Conservation (phyloP, 495 filamentous ascomycete genomes). For the Neurospora africana region DNA sequence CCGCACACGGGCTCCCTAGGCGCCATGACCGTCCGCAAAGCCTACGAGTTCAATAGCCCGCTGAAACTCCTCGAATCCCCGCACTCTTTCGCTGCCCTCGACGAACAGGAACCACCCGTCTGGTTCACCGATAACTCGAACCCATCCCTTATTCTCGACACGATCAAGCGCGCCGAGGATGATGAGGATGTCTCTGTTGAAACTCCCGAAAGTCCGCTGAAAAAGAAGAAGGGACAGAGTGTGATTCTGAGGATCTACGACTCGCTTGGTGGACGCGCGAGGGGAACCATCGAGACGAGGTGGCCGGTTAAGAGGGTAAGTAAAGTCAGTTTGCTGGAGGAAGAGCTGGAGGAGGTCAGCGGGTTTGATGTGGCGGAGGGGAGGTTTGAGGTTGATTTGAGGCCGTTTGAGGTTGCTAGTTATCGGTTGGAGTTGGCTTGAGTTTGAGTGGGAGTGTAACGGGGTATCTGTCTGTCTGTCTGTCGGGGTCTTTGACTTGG, state of each 20-base stretch:
- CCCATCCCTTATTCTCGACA: conserved; percentile 63
- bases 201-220: conserved; percentile 35
- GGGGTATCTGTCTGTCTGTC: neutral
- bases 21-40: conserved; percentile 65
- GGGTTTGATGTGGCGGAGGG: conserved; percentile 28
- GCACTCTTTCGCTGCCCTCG: conserved; percentile 21
- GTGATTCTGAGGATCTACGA: conserved; percentile 82
- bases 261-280: conserved; percentile 71
- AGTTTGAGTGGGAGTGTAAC: neutral
- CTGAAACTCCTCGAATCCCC: conserved; percentile 40
- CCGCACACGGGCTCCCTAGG: conserved; percentile 68
- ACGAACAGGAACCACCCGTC: conserved; percentile 36
- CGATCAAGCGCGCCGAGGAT: conserved; percentile 87
- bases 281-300: conserved; percentile 52
- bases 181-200: conserved; percentile 76
- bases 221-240: conserved; percentile 58
- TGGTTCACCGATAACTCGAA: conserved; percentile 40
- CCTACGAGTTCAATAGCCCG: conserved; percentile 83
- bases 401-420: conserved; percentile 85
- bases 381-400: conserved; percentile 53
- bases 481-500: neutral
- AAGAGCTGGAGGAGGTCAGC: conserved; percentile 51
- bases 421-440: conserved; percentile 58
- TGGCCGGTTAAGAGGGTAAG: conserved; percentile 64
- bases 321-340: conserved; percentile 73